Evolutionary conservation across 768 basidiomycete species (phyloP).

Genomic region (Chalciporus chontae): DNA sequence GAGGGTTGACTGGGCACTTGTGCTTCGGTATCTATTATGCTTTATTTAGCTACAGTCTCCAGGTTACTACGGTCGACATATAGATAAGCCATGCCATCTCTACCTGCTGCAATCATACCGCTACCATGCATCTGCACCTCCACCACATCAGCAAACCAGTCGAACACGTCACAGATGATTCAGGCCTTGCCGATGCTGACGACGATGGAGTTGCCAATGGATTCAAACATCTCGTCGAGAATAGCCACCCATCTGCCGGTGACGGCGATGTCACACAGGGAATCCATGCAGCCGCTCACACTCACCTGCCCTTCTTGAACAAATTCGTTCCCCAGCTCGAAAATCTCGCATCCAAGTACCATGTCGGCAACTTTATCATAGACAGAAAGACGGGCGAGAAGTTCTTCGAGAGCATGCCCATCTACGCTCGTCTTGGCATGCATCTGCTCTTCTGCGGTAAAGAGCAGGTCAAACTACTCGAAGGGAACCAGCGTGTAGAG

Average conservation of each 20-base stretch:
- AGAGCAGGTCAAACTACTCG: constrained; percentile 46
- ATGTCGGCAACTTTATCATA: constrained; percentile 58
- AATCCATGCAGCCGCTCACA: constrained; percentile 35
- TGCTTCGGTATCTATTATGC: too few relatives aligned
- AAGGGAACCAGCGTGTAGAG: constrained; percentile 44
- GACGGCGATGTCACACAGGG: constrained; percentile 18
- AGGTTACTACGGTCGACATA: background rate
- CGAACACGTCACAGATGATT: constrained; percentile 23
- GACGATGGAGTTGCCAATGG: constrained; percentile 21
- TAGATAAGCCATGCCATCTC: constrained; percentile 8
- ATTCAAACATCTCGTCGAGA: constrained; percentile 19
- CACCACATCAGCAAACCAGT: constrained; percentile 24
- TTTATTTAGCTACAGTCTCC: too few relatives aligned
- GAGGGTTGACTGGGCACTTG: too few relatives aligned
- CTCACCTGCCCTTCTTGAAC: constrained; percentile 38
- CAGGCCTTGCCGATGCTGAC: constrained; percentile 15
- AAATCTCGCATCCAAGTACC: constrained; percentile 47
- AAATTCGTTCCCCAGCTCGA: constrained; percentile 54
- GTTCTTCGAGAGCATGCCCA: constrained; percentile 73
- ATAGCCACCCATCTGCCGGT: constrained; percentile 8
- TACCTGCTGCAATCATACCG: too few relatives aligned
- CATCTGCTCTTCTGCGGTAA: constrained; percentile 68
- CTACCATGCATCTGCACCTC: constrained; percentile 14
- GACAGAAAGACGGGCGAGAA: constrained; percentile 45
- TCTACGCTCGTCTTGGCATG: constrained; percentile 71